Conservation (phyloP, 1,284 basidiomycete species). For the Pterulicium gracile region DNA sequence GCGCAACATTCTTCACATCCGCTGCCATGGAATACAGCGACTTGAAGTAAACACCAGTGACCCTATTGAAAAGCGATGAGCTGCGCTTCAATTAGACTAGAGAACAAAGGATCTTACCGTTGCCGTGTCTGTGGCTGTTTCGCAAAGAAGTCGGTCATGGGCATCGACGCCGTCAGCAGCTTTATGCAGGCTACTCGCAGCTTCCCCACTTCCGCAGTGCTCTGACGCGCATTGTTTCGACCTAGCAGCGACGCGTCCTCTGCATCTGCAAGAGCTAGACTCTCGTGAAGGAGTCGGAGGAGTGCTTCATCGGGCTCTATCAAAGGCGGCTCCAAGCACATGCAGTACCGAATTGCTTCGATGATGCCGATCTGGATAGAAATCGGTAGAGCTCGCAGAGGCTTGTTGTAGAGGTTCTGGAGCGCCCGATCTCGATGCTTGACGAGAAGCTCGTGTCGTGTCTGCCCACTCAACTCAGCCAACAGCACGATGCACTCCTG, state of each 20-base stretch:
- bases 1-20: slow-evolving; percentile 93
- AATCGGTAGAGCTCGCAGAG: slow-evolving; percentile 92
- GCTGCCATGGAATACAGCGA: slow-evolving; percentile 90
- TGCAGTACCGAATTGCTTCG: slow-evolving; percentile 91
- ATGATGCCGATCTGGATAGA: slow-evolving; percentile 98
- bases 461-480: slow-evolving; percentile 63
- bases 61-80: slow-evolving; percentile 41
- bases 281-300: slow-evolving; percentile 87
- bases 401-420: slow-evolving; percentile 89
- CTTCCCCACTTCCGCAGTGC: slow-evolving; percentile 76
- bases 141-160: slow-evolving; percentile 85
- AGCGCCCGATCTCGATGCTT: slow-evolving; percentile 87
- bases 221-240: slow-evolving; percentile 69
- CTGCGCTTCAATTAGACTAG: slow-evolving; percentile 4
- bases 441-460: slow-evolving; percentile 71
- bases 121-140: slow-evolving; percentile 77
- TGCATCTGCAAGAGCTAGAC: slow-evolving; percentile 90
- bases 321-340: slow-evolving; percentile 76
- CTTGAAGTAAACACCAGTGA: slow-evolving; percentile 97
- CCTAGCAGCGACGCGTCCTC: slow-evolving; percentile 82
- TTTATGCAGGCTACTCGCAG: slow-evolving; percentile 95
- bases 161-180: slow-evolving; percentile 90
- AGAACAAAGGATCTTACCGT: slow-evolving; percentile 40
- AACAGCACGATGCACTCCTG: slow-evolving; percentile 80
- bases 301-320: slow-evolving; percentile 91